A percentile compares a stretch with the other conserved stretches of the same genome.
phyloP scores from a whole-genome alignment of 1,284 basidiomycete species.

The Gymnopus androsaceus region DNA sequence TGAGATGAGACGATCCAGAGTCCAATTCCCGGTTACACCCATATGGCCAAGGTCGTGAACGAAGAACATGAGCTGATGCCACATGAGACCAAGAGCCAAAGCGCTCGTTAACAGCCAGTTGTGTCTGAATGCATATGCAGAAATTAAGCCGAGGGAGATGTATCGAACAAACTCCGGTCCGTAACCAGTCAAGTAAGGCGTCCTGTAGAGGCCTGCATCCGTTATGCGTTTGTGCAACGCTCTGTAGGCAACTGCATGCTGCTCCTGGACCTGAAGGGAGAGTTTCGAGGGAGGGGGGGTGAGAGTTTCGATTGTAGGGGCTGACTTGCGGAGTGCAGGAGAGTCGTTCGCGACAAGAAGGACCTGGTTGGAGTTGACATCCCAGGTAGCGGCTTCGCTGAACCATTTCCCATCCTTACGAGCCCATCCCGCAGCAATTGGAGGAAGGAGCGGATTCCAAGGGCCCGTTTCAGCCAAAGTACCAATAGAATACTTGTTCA shows the following conservation, averaged over 20 bases:
- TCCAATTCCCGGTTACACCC: conserved; percentile 90
- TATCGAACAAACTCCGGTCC: conserved; percentile 87
- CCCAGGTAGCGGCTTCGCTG: conserved; percentile 57
- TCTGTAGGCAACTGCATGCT: conserved; percentile 81
- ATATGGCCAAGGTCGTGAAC: conserved; percentile 96
- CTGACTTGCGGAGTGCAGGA: conserved; percentile 23
- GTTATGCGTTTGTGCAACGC: conserved; percentile 76
- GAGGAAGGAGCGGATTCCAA: conserved; percentile 88
- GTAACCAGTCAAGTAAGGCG: conserved; percentile 86
- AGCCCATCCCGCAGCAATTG: conserved; percentile 85
- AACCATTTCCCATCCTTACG: conserved; percentile 56
- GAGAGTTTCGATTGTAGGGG: conserved; percentile 54
- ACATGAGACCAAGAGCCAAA: conserved; percentile 82
- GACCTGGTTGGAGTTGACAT: conserved; percentile 54
- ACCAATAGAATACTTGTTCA: conserved; percentile 78
- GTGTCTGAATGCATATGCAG: conserved; percentile 65
- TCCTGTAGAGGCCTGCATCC: conserved; percentile 83
- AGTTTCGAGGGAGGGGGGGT: conserved; percentile 54
- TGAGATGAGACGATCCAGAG: conserved; percentile 77
- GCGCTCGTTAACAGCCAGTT: conserved; percentile 74
- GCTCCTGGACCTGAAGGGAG: conserved; percentile 64
- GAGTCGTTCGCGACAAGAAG: conserved; percentile 55
- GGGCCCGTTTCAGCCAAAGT: conserved; percentile 61
- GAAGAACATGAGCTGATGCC: conserved; percentile 94
- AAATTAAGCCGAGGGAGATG: conserved; percentile 57